phyloP scores from a whole-genome alignment of 768 basidiomycete species.

The Boletellus ananas region DNA sequence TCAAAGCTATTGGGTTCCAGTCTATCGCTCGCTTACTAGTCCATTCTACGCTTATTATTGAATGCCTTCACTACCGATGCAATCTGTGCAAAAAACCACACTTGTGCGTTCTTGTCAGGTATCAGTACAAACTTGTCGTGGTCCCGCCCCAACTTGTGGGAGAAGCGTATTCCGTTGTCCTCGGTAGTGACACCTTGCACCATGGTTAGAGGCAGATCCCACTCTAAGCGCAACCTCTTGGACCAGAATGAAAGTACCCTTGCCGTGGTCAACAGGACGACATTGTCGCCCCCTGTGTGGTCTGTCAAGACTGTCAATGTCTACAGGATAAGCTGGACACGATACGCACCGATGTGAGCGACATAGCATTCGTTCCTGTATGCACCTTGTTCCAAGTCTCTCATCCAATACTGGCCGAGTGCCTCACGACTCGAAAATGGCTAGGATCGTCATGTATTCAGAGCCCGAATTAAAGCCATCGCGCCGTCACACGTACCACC shows the following conservation, averaged over 20 bases:
- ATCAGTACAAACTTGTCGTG: constrained; percentile 75
- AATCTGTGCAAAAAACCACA: constrained; percentile 79
- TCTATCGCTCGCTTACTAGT: constrained; percentile 30
- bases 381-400: constrained; percentile 84
- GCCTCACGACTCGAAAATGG: constrained; percentile 89
- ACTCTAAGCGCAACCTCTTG: constrained; percentile 77
- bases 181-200: constrained; percentile 87
- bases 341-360: constrained; percentile 78
- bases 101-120: constrained; percentile 67
- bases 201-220: constrained; percentile 87
- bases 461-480: not conserved
- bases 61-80: constrained; percentile 73
- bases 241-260: constrained; percentile 83
- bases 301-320: constrained; percentile 40
- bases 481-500: constrained; percentile 48
- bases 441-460: constrained; percentile 36
- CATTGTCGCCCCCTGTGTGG: constrained; percentile 74
- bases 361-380: constrained; percentile 85
- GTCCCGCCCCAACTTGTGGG: constrained; percentile 72
- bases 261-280: constrained; percentile 73
- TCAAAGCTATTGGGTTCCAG: constrained; percentile 9
- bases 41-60: constrained; percentile 73
- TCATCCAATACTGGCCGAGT: constrained; percentile 95
- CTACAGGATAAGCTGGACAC: not conserved
- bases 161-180: constrained; percentile 85